Conservation (phyloP, 345 rosid species). For the Syzygium oleosum region DNA sequence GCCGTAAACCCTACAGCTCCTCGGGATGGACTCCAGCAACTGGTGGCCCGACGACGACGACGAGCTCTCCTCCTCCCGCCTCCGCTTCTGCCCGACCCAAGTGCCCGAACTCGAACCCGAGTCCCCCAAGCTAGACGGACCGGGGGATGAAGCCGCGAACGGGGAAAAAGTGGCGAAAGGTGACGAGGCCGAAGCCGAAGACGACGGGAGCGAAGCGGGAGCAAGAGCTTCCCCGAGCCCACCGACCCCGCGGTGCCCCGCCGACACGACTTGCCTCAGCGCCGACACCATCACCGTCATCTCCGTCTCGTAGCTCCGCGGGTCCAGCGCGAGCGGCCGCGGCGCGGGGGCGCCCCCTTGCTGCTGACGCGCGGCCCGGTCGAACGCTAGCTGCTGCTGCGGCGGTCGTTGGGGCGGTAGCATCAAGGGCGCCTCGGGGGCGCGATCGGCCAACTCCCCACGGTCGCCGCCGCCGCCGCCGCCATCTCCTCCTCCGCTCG, state of each 20-base stretch:
- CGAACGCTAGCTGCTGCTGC: neutral
- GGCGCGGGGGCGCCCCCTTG: neutral
- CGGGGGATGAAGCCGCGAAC: neutral
- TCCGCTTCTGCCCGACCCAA: neutral
- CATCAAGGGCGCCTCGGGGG: neutral
- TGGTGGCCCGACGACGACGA: neutral
- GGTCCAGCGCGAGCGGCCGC: neutral
- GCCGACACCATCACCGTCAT: conserved; percentile 11
- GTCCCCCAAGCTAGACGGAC: neutral
- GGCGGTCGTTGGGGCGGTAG: neutral
- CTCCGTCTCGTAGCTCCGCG: neutral
- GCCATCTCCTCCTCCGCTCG: neutral
- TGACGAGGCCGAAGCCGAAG: neutral
- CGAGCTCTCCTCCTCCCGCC: neutral
- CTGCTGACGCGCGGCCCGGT: neutral
- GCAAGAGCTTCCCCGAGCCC: neutral
- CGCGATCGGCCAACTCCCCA: neutral
- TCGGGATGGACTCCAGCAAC: neutral
- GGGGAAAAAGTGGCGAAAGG: neutral
- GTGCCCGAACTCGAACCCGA: neutral
- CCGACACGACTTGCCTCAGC: conserved; percentile 4
- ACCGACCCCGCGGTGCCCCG: neutral
- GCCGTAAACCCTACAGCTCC: neutral
- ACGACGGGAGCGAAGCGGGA: neutral
- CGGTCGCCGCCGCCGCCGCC: conserved; percentile 1